phyloP scores from a whole-genome alignment of 345 rosid species.

The Erucastrum elatum region DNA sequence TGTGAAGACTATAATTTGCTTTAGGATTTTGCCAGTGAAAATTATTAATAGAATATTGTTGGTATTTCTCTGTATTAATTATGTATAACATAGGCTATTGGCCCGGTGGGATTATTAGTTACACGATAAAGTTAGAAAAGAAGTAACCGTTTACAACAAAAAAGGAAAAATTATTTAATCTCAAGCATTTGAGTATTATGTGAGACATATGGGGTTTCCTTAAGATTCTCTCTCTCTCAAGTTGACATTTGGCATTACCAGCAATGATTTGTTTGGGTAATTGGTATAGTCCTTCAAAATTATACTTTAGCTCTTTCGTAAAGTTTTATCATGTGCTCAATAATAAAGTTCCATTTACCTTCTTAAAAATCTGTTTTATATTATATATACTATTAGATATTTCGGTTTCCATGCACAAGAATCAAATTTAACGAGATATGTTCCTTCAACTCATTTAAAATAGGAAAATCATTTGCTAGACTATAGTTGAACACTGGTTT shows the following conservation, averaged over 20 bases:
- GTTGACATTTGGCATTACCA: slow-evolving; percentile 33
- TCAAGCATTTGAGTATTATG: slow-evolving; percentile 30
- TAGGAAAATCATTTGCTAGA: no score
- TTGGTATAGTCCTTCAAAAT: slow-evolving; percentile 18
- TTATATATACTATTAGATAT: background rate
- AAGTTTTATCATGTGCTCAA: slow-evolving; percentile 27
- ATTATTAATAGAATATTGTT: slow-evolving; percentile 2
- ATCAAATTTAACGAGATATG: background rate
- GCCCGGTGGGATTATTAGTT: background rate
- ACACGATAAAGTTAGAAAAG: background rate
- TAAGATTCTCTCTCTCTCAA: slow-evolving; percentile 11
- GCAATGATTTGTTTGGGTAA: slow-evolving; percentile 36
- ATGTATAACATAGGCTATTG: background rate
- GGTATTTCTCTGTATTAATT: background rate
- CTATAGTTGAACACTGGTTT: background rate
- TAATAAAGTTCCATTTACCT: slow-evolving; percentile 15
- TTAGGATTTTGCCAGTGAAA: slow-evolving; percentile 10
- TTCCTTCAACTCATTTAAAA: background rate
- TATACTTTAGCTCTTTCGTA: slow-evolving; percentile 17
- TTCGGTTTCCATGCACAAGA: background rate
- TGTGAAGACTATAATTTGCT: slow-evolving; percentile 8
- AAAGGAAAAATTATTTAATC: background rate
- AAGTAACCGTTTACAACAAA: background rate
- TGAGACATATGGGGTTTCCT: slow-evolving; percentile 26
- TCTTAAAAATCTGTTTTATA: background rate